Percentiles rank a stretch among this genome's conserved stretches.
Evolutionary conservation across 1,139 yeast genomes (phyloP).

Genomic region (Ogataea hybrid): DNA sequence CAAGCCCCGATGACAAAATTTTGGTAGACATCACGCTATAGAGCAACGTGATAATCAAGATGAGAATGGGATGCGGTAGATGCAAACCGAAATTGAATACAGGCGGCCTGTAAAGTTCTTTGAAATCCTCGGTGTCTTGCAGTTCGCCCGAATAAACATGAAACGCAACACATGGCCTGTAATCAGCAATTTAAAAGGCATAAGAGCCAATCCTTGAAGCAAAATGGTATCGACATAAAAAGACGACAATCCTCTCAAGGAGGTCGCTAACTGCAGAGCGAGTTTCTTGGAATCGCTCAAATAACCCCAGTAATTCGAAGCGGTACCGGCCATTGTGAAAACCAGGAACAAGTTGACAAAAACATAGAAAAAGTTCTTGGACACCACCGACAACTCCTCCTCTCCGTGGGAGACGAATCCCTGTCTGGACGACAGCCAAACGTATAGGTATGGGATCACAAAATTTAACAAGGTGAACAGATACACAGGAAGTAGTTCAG

Average conservation of each 20-base stretch:
- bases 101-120: constrained; percentile 73
- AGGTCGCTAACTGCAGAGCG: constrained; percentile 70
- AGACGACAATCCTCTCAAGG: constrained; percentile 63
- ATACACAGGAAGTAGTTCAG: constrained; percentile 75
- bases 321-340: constrained; percentile 79
- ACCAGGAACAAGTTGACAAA: constrained; percentile 77
- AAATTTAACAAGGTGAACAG: constrained; percentile 68
- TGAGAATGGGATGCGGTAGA: constrained; percentile 76
- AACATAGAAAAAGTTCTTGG: constrained; percentile 75
- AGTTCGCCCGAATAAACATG: constrained; percentile 55
- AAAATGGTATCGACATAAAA: constrained; percentile 74
- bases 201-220: constrained; percentile 75
- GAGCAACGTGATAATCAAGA: constrained; percentile 69
- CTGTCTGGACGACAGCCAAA: constrained; percentile 63
- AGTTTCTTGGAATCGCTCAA: constrained; percentile 73
- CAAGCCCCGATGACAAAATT: constrained; percentile 68
- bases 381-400: constrained; percentile 69
- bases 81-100: constrained; percentile 78
- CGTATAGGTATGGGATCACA: constrained; percentile 66
- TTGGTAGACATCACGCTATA: constrained; percentile 79
- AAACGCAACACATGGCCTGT: constrained; percentile 65
- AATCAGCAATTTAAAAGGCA: constrained; percentile 64
- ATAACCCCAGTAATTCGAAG: constrained; percentile 73
- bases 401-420: constrained; percentile 76
- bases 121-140: constrained; percentile 56